Base-by-base conservation (phyloP, 331 rosid genomes). In the Malus hybrid region DNA sequence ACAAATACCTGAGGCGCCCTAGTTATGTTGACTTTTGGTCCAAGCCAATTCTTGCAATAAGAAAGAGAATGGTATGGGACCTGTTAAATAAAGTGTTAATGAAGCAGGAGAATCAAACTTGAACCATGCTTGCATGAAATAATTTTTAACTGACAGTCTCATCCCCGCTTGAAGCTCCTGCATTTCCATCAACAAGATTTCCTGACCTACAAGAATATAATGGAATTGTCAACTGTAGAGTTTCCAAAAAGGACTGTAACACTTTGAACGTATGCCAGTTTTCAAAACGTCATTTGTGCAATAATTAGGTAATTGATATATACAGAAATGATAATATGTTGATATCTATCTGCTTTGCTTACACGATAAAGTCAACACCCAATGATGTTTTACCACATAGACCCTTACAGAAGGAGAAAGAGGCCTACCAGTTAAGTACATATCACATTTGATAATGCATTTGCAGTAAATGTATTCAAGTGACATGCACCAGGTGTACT, bases 21-120 rank as follows among this genome's bases (percentile, higher is more conserved):
- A 72, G 99, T 92, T 79, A 94, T 87, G 90, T 92, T 94, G 85
- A 92, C 99, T 80, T 85, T 86, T 29, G 97, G 88, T 78, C 99
- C 97, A 61, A 94, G 89, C 99, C 97, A 94, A 75, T 80, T 88
- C 87, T 94, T 94, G 93, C 97, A 94, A 91, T 85, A 94, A 52
- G 97, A 82, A 76, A 94, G 99, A 84, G 99, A 94, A 77, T 88
- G 75, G 86, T 94, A 94, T 30, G 99, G 92, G 77, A 94, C 97
- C 99, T 92, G 83, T 32, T 80, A 79, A 80, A 66, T 50, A 72
- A 71, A 68, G 57, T 76, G 66, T 77, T 22, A 66, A 63, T 65
- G 52, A 79, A 69, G 75, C 28, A 62, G 70, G 39, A 57, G 60
- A 71, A 28, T 61, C 32, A 5, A 29, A 36, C 28, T 19, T 34